These are phyloP conservation scores for Cladobotryum mycophilum DNA, from an alignment of 2,329 filamentous ascomycete species.

Conservation along the genomic window DNA sequence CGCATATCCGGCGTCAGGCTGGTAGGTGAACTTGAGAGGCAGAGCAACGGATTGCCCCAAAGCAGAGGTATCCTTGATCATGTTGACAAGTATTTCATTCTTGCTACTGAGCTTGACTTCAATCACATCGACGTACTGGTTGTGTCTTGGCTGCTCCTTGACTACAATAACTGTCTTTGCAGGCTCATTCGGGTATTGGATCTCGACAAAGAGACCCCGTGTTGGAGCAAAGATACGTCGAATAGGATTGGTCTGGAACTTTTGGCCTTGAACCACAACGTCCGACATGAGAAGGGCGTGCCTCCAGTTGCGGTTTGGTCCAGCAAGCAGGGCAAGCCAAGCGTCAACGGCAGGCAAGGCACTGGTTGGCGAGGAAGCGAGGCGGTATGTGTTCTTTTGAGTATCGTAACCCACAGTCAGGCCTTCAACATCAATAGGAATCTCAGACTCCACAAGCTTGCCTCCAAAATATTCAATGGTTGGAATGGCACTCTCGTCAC, in stretches of 20 bases:
- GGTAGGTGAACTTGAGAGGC: constrained; percentile 84
- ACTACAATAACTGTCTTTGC: constrained; percentile 79
- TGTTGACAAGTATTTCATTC: constrained; percentile 77
- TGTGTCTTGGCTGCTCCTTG: constrained; percentile 78
- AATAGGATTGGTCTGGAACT: constrained; percentile 96
- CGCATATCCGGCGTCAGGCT: constrained; percentile 93
- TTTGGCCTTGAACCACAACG: constrained; percentile 88
- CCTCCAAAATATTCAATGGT: constrained; percentile 93
- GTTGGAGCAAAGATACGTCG: constrained; percentile 83
- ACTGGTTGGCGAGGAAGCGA: constrained; percentile 68
- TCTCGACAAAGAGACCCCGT: constrained; percentile 83
- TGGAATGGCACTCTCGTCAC: constrained; percentile 68
- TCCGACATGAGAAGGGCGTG: constrained; percentile 92
- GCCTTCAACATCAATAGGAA: constrained; percentile 75
- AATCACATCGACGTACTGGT: constrained; percentile 82
- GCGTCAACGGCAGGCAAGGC: constrained; percentile 71
- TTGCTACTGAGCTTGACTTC: constrained; percentile 70
- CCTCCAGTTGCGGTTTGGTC: constrained; percentile 81
- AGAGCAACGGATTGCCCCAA: constrained; percentile 76
- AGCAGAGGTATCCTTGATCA: constrained; percentile 90
- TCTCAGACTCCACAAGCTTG: constrained; percentile 65
- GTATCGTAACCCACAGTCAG: constrained; percentile 73
- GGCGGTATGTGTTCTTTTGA: constrained; percentile 75
- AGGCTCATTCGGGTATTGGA: constrained; percentile 73
- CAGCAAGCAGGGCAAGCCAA: constrained; percentile 86